Percentiles rank a stretch among this genome's conserved stretches.
These are phyloP conservation scores for Cicer arietinum DNA, from an alignment of 306 rosid genomes.

Conservation along the genomic window DNA sequence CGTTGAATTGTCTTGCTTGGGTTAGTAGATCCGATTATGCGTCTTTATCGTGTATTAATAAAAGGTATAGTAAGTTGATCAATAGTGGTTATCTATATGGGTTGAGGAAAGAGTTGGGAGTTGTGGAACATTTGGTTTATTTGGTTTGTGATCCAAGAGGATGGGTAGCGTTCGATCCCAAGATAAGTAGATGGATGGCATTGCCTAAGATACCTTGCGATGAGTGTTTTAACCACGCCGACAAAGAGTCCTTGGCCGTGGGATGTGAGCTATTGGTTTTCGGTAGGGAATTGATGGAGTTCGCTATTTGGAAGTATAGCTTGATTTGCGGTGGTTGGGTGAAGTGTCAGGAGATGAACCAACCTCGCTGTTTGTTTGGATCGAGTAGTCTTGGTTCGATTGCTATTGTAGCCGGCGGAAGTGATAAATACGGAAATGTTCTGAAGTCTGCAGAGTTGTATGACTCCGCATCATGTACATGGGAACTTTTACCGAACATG, in stretches of 20 bases:
- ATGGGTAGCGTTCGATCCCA: conserved; percentile 79
- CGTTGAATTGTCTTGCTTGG: conserved; percentile 79
- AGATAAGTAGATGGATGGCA: conserved; percentile 71
- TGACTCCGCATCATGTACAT: conserved; percentile 67
- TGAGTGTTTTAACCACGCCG: conserved; percentile 91
- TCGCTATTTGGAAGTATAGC: conserved; percentile 89
- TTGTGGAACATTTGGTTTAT: conserved; percentile 83
- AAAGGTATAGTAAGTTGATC: conserved; percentile 65
- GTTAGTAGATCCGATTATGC: conserved; percentile 71
- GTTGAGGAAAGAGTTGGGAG: conserved; percentile 67
- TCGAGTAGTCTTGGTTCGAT: conserved; percentile 82
- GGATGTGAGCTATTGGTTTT: conserved; percentile 83
- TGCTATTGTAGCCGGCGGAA: conserved; percentile 91
- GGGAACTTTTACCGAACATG: conserved; percentile 86
- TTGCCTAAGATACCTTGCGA: conserved; percentile 93
- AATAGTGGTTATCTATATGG: conserved; percentile 72
- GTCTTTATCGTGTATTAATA: conserved; percentile 66
- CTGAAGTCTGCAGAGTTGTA: conserved; percentile 79
- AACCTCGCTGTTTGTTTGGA: conserved; percentile 91
- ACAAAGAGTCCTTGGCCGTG: conserved; percentile 93
- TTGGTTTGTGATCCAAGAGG: conserved; percentile 86
- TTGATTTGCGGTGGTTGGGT: conserved; percentile 65
- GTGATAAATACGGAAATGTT: conserved; percentile 76
- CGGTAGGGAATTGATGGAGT: conserved; percentile 83
- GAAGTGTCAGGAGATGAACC: conserved; percentile 82